Evolutionary conservation across 805 yeast species (phyloP).

Genomic region (Debaryomyces prosopidis): DNA sequence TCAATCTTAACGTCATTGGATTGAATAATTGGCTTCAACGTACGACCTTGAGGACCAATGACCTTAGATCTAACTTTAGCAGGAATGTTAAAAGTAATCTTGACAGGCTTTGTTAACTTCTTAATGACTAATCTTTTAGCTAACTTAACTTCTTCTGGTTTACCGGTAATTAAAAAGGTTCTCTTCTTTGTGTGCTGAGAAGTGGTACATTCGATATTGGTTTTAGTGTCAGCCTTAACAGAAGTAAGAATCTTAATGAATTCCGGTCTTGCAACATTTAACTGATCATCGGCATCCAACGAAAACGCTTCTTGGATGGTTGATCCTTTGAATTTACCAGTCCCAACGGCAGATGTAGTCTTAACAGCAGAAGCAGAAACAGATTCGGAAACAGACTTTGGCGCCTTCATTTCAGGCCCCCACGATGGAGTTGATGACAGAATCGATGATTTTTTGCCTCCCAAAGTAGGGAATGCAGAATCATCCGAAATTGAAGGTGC

Average conservation of each 20-base stretch:
- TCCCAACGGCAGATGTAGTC: conserved; percentile 17
- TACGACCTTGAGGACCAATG: conserved; percentile 86
- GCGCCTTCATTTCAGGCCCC: conserved; percentile 36
- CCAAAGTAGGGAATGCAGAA: conserved; percentile 66
- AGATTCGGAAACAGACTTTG: conserved; percentile 18
- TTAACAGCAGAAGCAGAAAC: conserved; percentile 14
- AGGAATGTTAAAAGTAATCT: conserved; percentile 64
- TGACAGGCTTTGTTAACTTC: conserved; percentile 74
- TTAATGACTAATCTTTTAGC: conserved; percentile 78
- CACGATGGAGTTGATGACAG: conserved; percentile 36
- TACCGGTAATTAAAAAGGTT: conserved; percentile 81
- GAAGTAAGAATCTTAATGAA: conserved; percentile 64
- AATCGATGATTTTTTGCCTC: conserved; percentile 35
- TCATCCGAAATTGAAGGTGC: conserved; percentile 50
- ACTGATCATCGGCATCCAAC: conserved; percentile 67
- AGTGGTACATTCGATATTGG: conserved; percentile 79
- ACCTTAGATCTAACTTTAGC: conserved; percentile 72
- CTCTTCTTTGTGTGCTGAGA: conserved; percentile 74
- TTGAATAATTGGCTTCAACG: conserved; percentile 74
- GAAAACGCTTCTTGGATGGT: conserved; percentile 79
- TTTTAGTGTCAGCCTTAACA: conserved; percentile 59
- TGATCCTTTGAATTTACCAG: conserved; percentile 46
- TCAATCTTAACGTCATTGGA: conserved; percentile 69
- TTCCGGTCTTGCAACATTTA: conserved; percentile 61
- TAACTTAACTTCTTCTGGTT: conserved; percentile 57